Evolutionary conservation across 495 filamentous ascomycete species (phyloP), one percentile per base, ranked within the genome.

Genomic region (Friedmanniomyces simplex): DNA sequence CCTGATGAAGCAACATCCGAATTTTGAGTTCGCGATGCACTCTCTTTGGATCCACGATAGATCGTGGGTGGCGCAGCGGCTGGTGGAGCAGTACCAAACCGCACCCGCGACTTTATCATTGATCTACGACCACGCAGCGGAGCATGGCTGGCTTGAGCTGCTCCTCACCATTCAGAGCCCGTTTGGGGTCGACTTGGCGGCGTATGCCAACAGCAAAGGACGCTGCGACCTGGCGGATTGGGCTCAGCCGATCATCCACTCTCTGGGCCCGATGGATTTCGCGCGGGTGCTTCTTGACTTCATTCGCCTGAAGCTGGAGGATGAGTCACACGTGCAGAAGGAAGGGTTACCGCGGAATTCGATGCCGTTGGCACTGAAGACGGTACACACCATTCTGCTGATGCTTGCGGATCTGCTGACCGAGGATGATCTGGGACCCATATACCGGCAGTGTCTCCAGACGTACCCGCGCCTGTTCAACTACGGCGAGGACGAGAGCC

Each of bases 381-480:
- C 94, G 0, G 89, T 97, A 25, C 82, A 85, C 45, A 81, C 81
- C 0, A 74, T 98, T 61, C 78, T 96, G 8, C 80, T 87, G 51
- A 83, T 91, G 39, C 68, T 96, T 54, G 83, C 88, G 63, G 84
- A 88, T 63, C 50, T 57, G 7, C 42, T 73, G 25, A 54, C 58
- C 5, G 76, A 78, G 37, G 76, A 82, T 55, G 79, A 82, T 24
- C 73, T 80, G 18, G 77, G 79, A 7, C 73, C 72, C 11, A 78
- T 95, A 48, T 88, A 96, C 70, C 82, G 94, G 37, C 77, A 81
- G 37, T 96, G 90, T 68, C 88, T 99, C 53, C 89, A 90, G 41
- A 85, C 86, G 0, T 99, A 95, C 63, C 93, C 93, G n/a, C 79
- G 93, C 50, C 76, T 99, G 43, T 95, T 97, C 71, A 97, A 96